These are phyloP conservation scores for Phytophthora foliorum DNA, from an alignment of 352 stramenopile genomes.

Conservation along the genomic window DNA sequence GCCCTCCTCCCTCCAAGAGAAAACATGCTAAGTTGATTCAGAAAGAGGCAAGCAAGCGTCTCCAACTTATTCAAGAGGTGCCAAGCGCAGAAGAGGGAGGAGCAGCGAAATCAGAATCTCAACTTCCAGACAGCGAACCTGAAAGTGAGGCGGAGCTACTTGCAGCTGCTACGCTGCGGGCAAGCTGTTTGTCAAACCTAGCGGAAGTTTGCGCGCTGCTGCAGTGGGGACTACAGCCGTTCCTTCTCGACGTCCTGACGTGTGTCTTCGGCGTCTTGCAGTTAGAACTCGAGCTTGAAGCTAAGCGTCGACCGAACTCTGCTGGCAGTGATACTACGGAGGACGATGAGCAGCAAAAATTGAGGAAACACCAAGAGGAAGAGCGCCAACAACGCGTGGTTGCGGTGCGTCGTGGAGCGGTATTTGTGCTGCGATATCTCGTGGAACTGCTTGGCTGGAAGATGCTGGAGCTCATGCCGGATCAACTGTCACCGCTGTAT, in stretches of 20 bases:
- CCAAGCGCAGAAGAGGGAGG: conserved; percentile 10
- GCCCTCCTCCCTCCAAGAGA: conserved; percentile 35
- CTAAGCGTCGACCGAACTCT: conserved; percentile 15
- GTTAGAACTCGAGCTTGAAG: conserved; percentile 59
- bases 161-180: conserved; percentile 69
- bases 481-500: conserved; percentile 80
- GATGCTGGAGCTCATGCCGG: conserved; percentile 76
- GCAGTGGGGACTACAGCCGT: conserved; percentile 78
- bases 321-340: conserved; percentile 2
- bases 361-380: conserved; percentile 27
- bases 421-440: conserved; percentile 84
- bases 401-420: conserved; percentile 74
- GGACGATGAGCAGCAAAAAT: conserved; percentile 23
- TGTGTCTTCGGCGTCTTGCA: conserved; percentile 86
- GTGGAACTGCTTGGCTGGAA: conserved; percentile 81
- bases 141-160: conserved; percentile 40
- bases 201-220: conserved; percentile 84
- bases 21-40: conserved; percentile 18
- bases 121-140: conserved; percentile 11
- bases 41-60: conserved; percentile 34
- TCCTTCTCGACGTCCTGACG: conserved; percentile 77
- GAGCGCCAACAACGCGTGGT: conserved; percentile 50
- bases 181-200: conserved; percentile 90
- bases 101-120: conserved; percentile 1
- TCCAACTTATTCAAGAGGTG: conserved; percentile 74